These are phyloP conservation scores for Acer campestre DNA, from an alignment of 345 rosid genomes.

Conservation along the genomic window DNA sequence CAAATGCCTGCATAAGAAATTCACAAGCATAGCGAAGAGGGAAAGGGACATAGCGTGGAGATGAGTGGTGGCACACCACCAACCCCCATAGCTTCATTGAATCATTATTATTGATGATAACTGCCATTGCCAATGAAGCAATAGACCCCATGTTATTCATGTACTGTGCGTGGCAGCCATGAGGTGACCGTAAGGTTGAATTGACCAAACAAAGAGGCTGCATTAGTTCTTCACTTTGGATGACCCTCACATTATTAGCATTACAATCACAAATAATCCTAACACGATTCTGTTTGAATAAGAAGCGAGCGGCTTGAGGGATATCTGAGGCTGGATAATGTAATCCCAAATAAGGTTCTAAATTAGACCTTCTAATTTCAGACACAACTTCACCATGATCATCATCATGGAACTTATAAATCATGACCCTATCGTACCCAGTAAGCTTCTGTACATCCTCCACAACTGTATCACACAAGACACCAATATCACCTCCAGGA, in stretches of 20 bases:
- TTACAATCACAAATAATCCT: slow-evolving; percentile 80
- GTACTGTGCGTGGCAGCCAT: slow-evolving; percentile 71
- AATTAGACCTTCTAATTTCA: slow-evolving; percentile 79
- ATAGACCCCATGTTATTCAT: slow-evolving; percentile 85
- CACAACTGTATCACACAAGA: slow-evolving; percentile 76
- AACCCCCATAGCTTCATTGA: slow-evolving; percentile 85
- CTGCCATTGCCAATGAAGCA: slow-evolving; percentile 74
- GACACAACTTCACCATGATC: slow-evolving; percentile 89
- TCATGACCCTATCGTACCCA: slow-evolving; percentile 90
- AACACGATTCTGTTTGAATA: slow-evolving; percentile 81
- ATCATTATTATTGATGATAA: slow-evolving; percentile 48
- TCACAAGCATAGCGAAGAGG: slow-evolving; percentile 86
- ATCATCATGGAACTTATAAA: slow-evolving; percentile 84
- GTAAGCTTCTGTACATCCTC: slow-evolving; percentile 88
- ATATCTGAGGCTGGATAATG: slow-evolving; percentile 92
- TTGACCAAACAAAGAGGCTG: slow-evolving; percentile 78
- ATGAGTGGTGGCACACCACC: slow-evolving; percentile 80
- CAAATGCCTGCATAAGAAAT: slow-evolving; percentile 83
- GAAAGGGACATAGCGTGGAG: slow-evolving; percentile 70
- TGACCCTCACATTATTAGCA: slow-evolving; percentile 55
- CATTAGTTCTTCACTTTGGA: slow-evolving; percentile 65
- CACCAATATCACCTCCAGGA: slow-evolving; percentile 79
- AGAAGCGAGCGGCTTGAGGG: slow-evolving; percentile 85
- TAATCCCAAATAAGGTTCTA: slow-evolving; percentile 84
- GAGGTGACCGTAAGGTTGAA: slow-evolving; percentile 78